phyloP scores from a whole-genome alignment of 768 basidiomycete genomes.

The Tylopilus plumbeoviolaceoides region DNA sequence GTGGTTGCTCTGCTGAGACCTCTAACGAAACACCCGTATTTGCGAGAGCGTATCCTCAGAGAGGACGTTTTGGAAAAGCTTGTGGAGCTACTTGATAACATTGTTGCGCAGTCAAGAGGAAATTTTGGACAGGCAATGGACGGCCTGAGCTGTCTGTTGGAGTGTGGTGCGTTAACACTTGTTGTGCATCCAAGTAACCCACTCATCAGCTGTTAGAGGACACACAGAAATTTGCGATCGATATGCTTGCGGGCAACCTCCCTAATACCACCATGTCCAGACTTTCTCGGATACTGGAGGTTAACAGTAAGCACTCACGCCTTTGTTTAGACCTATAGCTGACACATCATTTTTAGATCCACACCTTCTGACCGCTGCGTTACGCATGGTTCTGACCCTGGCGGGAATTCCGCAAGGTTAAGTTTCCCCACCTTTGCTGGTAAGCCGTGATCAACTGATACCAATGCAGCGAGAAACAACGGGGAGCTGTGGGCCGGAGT shows the following conservation, averaged over 20 bases:
- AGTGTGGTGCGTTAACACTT: slow-evolving; percentile 11
- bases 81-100: slow-evolving; percentile 11
- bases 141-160: slow-evolving; percentile 14
- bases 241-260: neutral
- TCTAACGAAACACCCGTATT: slow-evolving; percentile 14
- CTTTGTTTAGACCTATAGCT: neutral
- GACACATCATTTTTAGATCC: slow-evolving; percentile 5
- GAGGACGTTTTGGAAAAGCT: slow-evolving; percentile 9
- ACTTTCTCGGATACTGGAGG: slow-evolving; percentile 12
- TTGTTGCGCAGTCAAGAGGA: neutral
- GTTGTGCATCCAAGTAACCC: neutral
- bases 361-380: slow-evolving; percentile 9
- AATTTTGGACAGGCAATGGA: slow-evolving; percentile 23
- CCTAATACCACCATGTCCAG: neutral
- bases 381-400: slow-evolving; percentile 16
- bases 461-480: neutral
- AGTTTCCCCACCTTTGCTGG: neutral
- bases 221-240: slow-evolving; percentile 2
- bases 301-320: slow-evolving; percentile 4
- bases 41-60: slow-evolving; percentile 17
- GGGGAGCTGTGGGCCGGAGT: neutral
- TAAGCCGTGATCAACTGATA: too few relatives aligned
- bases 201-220: slow-evolving; percentile 7
- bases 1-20: slow-evolving; percentile 19
- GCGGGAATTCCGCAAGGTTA: slow-evolving; percentile 16